Percentiles rank a stretch among this genome's conserved stretches.
These are phyloP conservation scores for Fistulifera pelliculosa DNA, from an alignment of 108 stramenopile species.

Conservation along the genomic window DNA sequence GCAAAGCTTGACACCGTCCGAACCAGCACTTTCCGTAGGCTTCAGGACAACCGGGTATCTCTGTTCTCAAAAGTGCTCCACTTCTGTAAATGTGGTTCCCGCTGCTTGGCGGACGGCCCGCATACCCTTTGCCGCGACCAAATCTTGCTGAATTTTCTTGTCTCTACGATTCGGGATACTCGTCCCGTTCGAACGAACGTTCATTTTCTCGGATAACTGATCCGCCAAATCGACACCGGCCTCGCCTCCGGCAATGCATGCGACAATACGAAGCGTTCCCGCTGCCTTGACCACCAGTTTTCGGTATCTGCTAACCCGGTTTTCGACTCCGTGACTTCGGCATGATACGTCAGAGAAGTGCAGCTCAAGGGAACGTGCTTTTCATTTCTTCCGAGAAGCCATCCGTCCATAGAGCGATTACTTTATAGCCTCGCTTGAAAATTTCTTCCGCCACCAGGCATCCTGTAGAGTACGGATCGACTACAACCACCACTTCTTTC, in stretches of 20 bases:
- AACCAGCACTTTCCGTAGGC: conserved; percentile 87
- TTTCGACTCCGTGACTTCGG: conserved; percentile 45
- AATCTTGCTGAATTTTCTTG: conserved; percentile 90
- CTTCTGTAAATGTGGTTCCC: conserved; percentile 55
- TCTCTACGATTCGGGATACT: conserved; percentile 74
- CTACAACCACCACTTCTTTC: conserved; percentile 75
- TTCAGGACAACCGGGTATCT: conserved; percentile 88
- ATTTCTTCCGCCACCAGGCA: conserved; percentile 66
- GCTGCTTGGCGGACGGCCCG: conserved; percentile 80
- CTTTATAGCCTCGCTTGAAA: conserved; percentile 58
- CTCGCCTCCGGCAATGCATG: conserved; percentile 74
- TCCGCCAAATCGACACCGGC: conserved; percentile 82
- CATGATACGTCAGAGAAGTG: conserved; percentile 32
- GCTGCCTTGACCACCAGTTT: conserved; percentile 45
- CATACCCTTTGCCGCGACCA: conserved; percentile 59
- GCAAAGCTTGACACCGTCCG: conserved; percentile 92
- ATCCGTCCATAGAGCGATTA: conserved; percentile 68
- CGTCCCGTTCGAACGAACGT: conserved; percentile 79
- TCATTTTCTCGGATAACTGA: conserved; percentile 61
- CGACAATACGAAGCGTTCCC: conserved; percentile 52
- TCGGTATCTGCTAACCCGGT: conserved; percentile 36
- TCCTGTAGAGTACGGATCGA: conserved; percentile 92
- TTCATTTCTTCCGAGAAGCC: conserved; percentile 68
- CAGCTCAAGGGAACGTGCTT: conserved; percentile 60
- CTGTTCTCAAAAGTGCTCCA: conserved; percentile 67